A percentile compares a stretch with the other conserved stretches of the same genome.
Evolutionary conservation across 768 basidiomycete genomes (phyloP).

Genomic region (Sarcomyxa edulis): DNA sequence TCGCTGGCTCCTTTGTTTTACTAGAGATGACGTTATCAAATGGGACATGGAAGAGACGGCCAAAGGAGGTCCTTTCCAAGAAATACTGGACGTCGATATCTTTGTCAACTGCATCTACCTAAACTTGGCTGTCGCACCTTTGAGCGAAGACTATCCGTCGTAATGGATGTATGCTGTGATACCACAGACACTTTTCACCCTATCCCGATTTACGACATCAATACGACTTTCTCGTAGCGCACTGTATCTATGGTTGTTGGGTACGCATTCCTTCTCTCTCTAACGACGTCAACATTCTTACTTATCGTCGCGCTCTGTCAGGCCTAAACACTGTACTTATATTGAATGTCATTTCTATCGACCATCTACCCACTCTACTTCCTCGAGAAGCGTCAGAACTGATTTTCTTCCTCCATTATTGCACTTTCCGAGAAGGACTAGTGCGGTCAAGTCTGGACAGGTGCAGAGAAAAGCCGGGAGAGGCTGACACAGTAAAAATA

Average conservation of each 20-base stretch:
- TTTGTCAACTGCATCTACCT: conserved; percentile 99
- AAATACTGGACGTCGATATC: conserved; percentile 94
- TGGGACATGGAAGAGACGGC: conserved; percentile 98
- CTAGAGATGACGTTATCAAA: conserved; percentile 88
- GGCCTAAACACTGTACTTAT: conserved; percentile 61
- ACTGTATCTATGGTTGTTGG: conserved; percentile 82
- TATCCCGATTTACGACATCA: conserved; percentile 89
- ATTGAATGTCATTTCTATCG: conserved; percentile 88
- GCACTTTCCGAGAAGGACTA: conserved; percentile 65
- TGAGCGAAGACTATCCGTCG: conserved; percentile 69
- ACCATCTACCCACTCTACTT: conserved; percentile 92
- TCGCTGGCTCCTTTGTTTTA: conserved; percentile 12
- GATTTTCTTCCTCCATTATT: conserved; percentile 85
- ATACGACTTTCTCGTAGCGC: conserved; percentile 90
- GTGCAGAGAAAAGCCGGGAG: conserved; percentile 65
- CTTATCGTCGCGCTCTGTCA: too few species aligned
- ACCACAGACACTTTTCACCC: conserved; percentile 99
- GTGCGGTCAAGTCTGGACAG: conserved; percentile 79
- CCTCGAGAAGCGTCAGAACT: conserved; percentile 92
- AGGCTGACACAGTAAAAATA: conserved; percentile 35
- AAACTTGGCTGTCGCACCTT: conserved; percentile 77
- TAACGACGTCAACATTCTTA: too few species aligned
- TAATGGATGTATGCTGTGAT: conserved; percentile 98
- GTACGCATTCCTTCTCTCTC: too few species aligned
- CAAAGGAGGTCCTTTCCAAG: conserved; percentile 93